A percentile compares a stretch with the other conserved stretches of the same genome.
Conservation (phyloP, 78 protist species). For the Paulinella micropora region DNA sequence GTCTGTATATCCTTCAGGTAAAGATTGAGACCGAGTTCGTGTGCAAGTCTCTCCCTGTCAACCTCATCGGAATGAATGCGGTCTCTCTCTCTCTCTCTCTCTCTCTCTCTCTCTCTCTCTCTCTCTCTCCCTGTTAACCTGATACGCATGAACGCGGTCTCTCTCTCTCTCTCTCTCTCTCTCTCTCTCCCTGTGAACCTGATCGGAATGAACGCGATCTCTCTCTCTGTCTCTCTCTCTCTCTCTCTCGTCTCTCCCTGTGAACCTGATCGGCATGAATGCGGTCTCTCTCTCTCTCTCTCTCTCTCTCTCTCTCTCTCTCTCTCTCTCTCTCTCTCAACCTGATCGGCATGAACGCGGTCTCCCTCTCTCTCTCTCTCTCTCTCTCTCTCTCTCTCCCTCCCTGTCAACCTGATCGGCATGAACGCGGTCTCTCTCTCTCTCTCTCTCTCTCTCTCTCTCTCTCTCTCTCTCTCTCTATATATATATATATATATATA, state of each 20-base stretch:
- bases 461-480: too few species aligned
- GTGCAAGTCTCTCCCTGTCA: conserved; percentile 79
- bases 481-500: too few species aligned
- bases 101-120: too few species aligned
- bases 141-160: conserved; percentile 92
- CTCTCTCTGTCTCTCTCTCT: too few species aligned
- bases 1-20: too few species aligned
- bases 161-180: too few species aligned
- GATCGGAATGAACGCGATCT: conserved; percentile 93
- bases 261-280: conserved; percentile 88
- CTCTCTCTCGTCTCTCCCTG: conserved; percentile 87
- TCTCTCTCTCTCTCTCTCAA: conserved; percentile 83
- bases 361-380: too few species aligned
- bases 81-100: conserved; percentile 57
- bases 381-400: too few species aligned
- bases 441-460: too few species aligned
- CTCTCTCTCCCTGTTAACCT: conserved; percentile 78
- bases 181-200: conserved; percentile 78
- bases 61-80: conserved; percentile 67
- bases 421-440: too few species aligned
- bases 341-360: conserved; percentile 72
- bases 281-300: too few species aligned
- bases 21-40: conserved; percentile 71
- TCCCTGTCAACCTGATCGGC: conserved; percentile 86
- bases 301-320: too few species aligned